Evolutionary conservation across 208 protist species (phyloP).

Genomic region (Sergeia podlipaevii): DNA sequence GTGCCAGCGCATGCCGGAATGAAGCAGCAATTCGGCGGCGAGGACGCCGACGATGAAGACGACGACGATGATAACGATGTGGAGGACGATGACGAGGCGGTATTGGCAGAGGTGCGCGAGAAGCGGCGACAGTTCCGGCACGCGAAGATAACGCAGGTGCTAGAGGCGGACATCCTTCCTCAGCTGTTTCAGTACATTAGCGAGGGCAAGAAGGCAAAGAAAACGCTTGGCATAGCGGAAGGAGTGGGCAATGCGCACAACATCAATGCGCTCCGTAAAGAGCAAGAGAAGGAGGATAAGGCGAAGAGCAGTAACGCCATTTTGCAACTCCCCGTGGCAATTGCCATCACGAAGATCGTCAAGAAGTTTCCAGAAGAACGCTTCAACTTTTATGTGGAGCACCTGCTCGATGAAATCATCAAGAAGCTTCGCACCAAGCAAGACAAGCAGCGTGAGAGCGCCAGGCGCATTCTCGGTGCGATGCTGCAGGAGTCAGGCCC

Average conservation of each 20-base stretch:
- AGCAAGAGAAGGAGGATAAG: conserved; percentile 60
- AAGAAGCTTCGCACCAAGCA: conserved; percentile 86
- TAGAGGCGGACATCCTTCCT: conserved; percentile 83
- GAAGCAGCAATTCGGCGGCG: not conserved
- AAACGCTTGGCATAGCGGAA: conserved; percentile 14
- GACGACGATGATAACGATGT: conserved; percentile 40
- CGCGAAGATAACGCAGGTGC: conserved; percentile 56
- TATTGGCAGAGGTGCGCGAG: conserved; percentile 24
- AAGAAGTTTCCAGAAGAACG: conserved; percentile 73
- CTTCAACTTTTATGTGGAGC: conserved; percentile 71
- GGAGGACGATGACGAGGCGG: conserved; percentile 8
- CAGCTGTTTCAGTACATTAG: conserved; percentile 79
- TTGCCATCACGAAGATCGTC: conserved; percentile 85
- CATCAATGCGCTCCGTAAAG: conserved; percentile 51
- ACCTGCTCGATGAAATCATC: conserved; percentile 76
- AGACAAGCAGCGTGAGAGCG: conserved; percentile 84
- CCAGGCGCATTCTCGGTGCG: conserved; percentile 69
- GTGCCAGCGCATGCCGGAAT: not conserved
- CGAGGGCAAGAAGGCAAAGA: conserved; percentile 28
- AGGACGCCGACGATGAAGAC: conserved; percentile 14
- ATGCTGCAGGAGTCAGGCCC: conserved; percentile 84
- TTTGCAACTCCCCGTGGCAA: conserved; percentile 83
- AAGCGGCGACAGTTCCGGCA: conserved; percentile 46
- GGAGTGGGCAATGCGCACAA: conserved; percentile 55
- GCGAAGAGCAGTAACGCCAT: conserved; percentile 58